Percentiles rank a stretch among this genome's conserved stretches.
These are phyloP conservation scores for Tetrahymena thermophila DNA, from an alignment of 73 alveolate species.

Conservation along the genomic window DNA sequence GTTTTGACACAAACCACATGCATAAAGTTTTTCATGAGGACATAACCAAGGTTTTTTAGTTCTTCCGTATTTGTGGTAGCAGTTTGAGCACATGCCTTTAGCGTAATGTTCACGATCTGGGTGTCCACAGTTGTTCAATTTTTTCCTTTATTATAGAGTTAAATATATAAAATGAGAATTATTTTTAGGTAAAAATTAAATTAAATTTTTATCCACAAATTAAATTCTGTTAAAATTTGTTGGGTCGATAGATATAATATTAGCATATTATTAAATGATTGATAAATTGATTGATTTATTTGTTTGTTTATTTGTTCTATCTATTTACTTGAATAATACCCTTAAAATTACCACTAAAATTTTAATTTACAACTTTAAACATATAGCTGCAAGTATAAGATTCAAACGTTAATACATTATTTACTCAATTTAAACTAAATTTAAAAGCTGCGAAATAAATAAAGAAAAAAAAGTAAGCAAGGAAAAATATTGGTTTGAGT, in stretches of 20 bases:
- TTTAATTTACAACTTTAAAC: background rate
- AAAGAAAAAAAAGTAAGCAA: background rate
- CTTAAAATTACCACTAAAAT: background rate
- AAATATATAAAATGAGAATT: background rate
- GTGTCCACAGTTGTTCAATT: constrained; percentile 55
- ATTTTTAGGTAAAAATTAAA: too few species aligned
- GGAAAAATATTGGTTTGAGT: background rate
- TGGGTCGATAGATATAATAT: background rate
- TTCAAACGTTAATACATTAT: background rate
- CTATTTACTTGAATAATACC: too few species aligned
- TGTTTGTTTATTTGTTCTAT: background rate
- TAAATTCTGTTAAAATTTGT: background rate
- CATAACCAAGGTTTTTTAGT: constrained; percentile 71
- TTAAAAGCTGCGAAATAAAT: background rate
- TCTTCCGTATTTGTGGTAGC: constrained; percentile 80
- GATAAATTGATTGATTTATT: too few species aligned
- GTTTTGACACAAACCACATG: constrained; percentile 45
- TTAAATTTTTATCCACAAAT: background rate
- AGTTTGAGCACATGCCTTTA: constrained; percentile 83
- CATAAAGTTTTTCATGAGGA: constrained; percentile 55
- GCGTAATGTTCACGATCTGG: constrained; percentile 84
- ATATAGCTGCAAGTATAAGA: too few species aligned
- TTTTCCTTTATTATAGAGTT: background rate
- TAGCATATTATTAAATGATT: background rate
- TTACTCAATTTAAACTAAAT: background rate